Conservation (phyloP, 345 rosid genomes). For the Populus nigra region DNA sequence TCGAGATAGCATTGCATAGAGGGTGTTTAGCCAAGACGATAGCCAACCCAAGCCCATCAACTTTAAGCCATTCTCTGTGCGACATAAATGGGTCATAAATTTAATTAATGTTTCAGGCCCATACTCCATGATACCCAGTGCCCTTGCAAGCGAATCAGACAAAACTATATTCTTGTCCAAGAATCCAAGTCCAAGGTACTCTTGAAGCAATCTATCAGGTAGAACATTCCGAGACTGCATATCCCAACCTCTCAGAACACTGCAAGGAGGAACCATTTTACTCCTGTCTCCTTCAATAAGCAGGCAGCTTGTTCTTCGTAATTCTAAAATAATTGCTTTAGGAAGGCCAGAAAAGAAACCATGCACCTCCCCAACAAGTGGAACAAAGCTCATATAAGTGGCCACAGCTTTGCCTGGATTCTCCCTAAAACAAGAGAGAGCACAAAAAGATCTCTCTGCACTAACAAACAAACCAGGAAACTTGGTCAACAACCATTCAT, state of each 20-base stretch:
- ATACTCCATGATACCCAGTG: slow-evolving; percentile 72
- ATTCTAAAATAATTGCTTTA: slow-evolving; percentile 52
- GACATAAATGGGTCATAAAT: slow-evolving; percentile 56
- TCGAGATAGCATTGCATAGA: slow-evolving; percentile 43
- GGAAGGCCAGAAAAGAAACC: slow-evolving; percentile 87
- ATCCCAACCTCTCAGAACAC: slow-evolving; percentile 83
- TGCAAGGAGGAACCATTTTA: slow-evolving; percentile 86
- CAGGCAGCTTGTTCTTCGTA: slow-evolving; percentile 70
- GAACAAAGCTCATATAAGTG: slow-evolving; percentile 82
- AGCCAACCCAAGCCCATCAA: slow-evolving; percentile 73
- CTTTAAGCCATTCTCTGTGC: slow-evolving; percentile 47
- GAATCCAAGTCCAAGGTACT: slow-evolving; percentile 82
- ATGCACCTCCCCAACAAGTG: slow-evolving; percentile 87
- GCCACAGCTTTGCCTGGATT: slow-evolving; percentile 79
- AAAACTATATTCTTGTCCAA: slow-evolving; percentile 66
- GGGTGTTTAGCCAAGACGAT: slow-evolving; percentile 62
- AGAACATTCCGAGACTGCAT: slow-evolving; percentile 57
- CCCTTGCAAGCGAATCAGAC: slow-evolving; percentile 74
- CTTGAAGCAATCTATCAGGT: slow-evolving; percentile 55
- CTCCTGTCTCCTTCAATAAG: slow-evolving; percentile 68
- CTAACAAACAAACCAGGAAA: slow-evolving; percentile 73
- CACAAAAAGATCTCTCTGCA: slow-evolving; percentile 66
- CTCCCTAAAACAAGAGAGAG: slow-evolving; percentile 75
- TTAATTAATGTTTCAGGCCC: slow-evolving; percentile 69
- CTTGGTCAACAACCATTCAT: slow-evolving; percentile 80